Percentiles rank a stretch among this genome's conserved stretches.
Conservation (phyloP, 2,329 filamentous ascomycete species). For the Xylariaceae sp. region DNA sequence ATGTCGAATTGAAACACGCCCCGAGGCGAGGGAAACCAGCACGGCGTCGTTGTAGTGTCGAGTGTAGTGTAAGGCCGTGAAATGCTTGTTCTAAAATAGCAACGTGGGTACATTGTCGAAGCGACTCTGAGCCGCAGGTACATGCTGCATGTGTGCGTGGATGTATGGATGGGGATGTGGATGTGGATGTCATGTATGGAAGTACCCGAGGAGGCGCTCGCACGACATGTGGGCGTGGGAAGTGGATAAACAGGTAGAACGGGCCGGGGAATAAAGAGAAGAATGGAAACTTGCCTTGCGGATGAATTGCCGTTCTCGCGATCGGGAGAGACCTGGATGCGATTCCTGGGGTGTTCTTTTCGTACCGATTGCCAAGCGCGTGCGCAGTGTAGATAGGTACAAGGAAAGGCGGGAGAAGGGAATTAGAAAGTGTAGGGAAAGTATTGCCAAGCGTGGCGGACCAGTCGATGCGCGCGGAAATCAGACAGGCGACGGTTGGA, state of each 20-base stretch:
- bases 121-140: conserved; percentile 21
- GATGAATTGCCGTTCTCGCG: no score
- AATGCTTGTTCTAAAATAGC: conserved; percentile 22
- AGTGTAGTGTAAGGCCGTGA: conserved; percentile 14
- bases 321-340: no score
- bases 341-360: no score
- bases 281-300: no score
- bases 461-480: conserved; percentile 17
- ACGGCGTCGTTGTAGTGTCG: no score
- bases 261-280: neutral
- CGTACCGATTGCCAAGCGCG: no score
- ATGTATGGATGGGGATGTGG: conserved; percentile 5
- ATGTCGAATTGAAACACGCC: conserved; percentile 16
- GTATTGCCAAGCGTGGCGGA: neutral
- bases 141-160: no score
- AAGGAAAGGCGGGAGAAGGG: neutral
- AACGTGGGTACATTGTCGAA: conserved; percentile 14
- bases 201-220: neutral
- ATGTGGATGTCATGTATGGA: neutral
- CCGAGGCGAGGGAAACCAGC: no score
- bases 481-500: conserved; percentile 12
- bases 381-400: neutral
- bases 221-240: no score
- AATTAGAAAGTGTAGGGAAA: neutral
- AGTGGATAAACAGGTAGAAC: neutral